Conservation (phyloP, 2,329 filamentous ascomycete genomes). For the Fusarium acutatum region DNA sequence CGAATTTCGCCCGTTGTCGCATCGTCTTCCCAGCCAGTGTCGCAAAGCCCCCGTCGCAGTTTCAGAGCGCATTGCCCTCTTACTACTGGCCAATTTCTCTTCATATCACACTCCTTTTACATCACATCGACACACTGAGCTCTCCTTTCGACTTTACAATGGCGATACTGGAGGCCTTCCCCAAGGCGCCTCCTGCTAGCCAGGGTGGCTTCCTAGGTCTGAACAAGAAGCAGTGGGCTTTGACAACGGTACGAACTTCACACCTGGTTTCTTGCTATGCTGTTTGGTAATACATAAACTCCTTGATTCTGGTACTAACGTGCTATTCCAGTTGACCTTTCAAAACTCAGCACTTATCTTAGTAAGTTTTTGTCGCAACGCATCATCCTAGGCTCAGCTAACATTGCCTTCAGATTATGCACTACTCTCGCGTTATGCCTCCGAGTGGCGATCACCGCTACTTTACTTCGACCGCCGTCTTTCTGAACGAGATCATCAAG, state of each 20-base stretch:
- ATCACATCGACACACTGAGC: not conserved
- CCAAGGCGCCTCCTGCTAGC: slow-evolving; percentile 4
- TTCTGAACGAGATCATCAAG: slow-evolving; percentile 93
- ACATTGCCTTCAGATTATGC: slow-evolving; percentile 72
- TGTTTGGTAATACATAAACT: not conserved
- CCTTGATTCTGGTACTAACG: slow-evolving; percentile 12
- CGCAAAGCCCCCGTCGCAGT: slow-evolving; percentile 18
- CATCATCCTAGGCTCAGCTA: slow-evolving; percentile 47
- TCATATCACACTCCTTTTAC: not conserved
- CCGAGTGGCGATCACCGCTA: slow-evolving; percentile 83
- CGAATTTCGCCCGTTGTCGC: slow-evolving; percentile 18
- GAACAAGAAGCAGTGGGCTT: slow-evolving; percentile 40
- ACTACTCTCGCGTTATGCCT: slow-evolving; percentile 96
- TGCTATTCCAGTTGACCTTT: slow-evolving; percentile 67
- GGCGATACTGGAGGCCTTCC: slow-evolving; percentile 34
- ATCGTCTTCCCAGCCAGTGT: slow-evolving; percentile 24
- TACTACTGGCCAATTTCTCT: not conserved
- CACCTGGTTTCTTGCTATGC: not conserved
- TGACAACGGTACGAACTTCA: slow-evolving; percentile 30
- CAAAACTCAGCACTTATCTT: slow-evolving; percentile 82
- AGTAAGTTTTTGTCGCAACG: slow-evolving; percentile 51
- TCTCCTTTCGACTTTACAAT: slow-evolving; percentile 14
- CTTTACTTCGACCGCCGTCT: slow-evolving; percentile 91
- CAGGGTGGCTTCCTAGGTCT: slow-evolving; percentile 35
- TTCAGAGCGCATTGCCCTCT: slow-evolving; percentile 15